These are phyloP conservation scores for Mortierella sp. DNA, from an alignment of 371 early-diverging fungal genomes.

Conservation along the genomic window DNA sequence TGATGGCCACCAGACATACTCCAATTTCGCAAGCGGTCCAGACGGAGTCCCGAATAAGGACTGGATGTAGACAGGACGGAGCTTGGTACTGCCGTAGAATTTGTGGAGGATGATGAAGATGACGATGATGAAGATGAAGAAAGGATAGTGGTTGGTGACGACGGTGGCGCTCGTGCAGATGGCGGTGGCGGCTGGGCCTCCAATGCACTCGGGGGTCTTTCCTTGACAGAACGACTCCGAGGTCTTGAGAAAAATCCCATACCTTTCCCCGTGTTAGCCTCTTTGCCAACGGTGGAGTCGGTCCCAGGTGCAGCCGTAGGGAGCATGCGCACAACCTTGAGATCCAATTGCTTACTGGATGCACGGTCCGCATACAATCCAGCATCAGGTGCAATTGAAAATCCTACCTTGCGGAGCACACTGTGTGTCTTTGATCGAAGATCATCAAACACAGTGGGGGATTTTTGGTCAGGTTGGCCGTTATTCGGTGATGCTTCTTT, in stretches of 20 bases:
- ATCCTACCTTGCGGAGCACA: slow-evolving; percentile 38
- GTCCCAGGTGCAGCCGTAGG: not conserved
- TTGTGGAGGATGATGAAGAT: slow-evolving; percentile 1
- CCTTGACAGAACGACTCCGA: slow-evolving; percentile 41
- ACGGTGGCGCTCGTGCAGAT: not conserved
- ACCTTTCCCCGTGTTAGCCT: too few species aligned
- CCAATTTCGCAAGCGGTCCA: slow-evolving; percentile 27
- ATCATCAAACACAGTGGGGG: slow-evolving; percentile 30
- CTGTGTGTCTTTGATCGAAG: slow-evolving; percentile 40
- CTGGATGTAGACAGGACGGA: not conserved
- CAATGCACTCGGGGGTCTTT: slow-evolving; percentile 8
- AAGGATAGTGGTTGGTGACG: not conserved
- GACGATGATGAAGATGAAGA: not conserved
- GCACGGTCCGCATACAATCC: slow-evolving; percentile 38
- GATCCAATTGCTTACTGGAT: slow-evolving; percentile 25
- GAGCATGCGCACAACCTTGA: slow-evolving; percentile 27
- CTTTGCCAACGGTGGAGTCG: too few species aligned
- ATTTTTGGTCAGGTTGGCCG: slow-evolving; percentile 15
- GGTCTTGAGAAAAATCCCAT: slow-evolving; percentile 32
- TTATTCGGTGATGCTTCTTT: not conserved
- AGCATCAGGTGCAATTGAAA: slow-evolving; percentile 47
- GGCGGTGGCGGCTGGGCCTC: not conserved
- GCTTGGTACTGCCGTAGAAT: not conserved
- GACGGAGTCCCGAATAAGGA: not conserved
- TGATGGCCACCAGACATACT: slow-evolving; percentile 25